Base-by-base conservation (phyloP, 2,329 filamentous ascomycete species). In the Cephalotrichum gorgonifer region DNA sequence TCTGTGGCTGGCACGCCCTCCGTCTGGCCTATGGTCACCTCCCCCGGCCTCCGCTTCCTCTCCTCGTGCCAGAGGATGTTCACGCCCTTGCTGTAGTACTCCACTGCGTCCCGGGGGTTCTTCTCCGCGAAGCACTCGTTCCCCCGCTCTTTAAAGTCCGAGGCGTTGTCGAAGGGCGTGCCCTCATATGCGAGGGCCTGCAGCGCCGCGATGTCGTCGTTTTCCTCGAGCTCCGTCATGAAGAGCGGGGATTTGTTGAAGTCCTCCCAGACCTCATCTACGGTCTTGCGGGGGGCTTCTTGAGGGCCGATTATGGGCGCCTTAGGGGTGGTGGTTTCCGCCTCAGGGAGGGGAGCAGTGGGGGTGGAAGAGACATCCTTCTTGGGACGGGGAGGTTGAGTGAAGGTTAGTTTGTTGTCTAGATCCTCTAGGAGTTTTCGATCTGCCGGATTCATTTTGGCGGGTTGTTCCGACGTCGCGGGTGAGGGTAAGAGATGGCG, bases 141-240 rank as follows among this genome's bases (percentile, higher is more conserved):
- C 30, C 93, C 93, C 56, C 88, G 86, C 62, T 91, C 85, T 59
- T 93, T 88, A 71, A 96, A 96, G 55, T 88, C 88, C 42, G 77
- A 69, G 20, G 83, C 86, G 53, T 95, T 84, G 64, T 97, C 91
- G 9, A 83, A 75, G 44, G 87, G 81, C 8, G 89, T 90, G 20
- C 93, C 94, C 69, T 98, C 93, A 62, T 96, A 95, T 27, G 88
- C 88, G 35, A 98, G 72, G 0, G 93, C 91, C 62, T 87, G 85
- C 52, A 98, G 75, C 1, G 93, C 94, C 58, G 94, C 89, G 1
- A 95, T 73, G 56, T 86, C 82, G 53, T 85, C 74, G 60, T 95
- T 95, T 55, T 94, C 86, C 57, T 87, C 87, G 30, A 96, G 75
- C 56, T 87, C 83, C 27, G 89, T 97, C 93, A 98, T 98, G 74